phyloP scores from a whole-genome alignment of 164 flowering plant genomes.

The Nymphaea thermarum region DNA sequence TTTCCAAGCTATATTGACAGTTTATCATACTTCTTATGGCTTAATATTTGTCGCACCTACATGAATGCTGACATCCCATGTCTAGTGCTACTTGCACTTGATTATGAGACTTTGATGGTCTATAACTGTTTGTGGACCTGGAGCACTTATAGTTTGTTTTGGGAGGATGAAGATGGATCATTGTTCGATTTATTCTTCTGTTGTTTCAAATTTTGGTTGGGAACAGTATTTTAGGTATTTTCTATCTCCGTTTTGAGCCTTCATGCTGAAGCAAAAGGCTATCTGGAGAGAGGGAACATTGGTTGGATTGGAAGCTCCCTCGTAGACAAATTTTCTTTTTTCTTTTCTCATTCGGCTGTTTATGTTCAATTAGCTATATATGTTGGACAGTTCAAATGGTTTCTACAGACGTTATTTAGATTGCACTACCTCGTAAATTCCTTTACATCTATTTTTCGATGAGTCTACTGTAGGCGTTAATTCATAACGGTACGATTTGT shows the following conservation, averaged over 20 bases:
- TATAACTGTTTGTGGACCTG: slow-evolving; percentile 20
- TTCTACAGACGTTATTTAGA: no score
- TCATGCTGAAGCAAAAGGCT: no score
- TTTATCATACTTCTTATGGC: slow-evolving; percentile 22
- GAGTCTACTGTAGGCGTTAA: no score
- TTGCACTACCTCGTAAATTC: no score
- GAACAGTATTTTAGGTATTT: not conserved
- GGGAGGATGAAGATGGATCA: slow-evolving; percentile 13
- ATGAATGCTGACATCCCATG: not conserved
- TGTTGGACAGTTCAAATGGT: no score
- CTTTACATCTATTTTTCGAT: no score
- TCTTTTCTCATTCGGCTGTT: not conserved
- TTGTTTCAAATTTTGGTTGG: not conserved
- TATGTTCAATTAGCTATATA: no score
- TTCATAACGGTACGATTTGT: no score
- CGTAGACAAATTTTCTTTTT: not conserved
- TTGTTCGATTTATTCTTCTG: not conserved
- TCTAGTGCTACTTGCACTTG: slow-evolving; percentile 21
- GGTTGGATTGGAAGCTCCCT: no score
- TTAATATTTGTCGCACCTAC: slow-evolving; percentile 25
- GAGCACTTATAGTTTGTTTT: slow-evolving; percentile 16
- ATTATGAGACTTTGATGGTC: slow-evolving; percentile 22
- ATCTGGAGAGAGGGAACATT: no score
- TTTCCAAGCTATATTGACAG: slow-evolving; percentile 15
- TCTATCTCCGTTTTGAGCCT: not conserved